Percentiles rank a stretch among this genome's conserved stretches.
phyloP scores from a whole-genome alignment of 2,329 filamentous ascomycete genomes.

The Aspergillus hortae region DNA sequence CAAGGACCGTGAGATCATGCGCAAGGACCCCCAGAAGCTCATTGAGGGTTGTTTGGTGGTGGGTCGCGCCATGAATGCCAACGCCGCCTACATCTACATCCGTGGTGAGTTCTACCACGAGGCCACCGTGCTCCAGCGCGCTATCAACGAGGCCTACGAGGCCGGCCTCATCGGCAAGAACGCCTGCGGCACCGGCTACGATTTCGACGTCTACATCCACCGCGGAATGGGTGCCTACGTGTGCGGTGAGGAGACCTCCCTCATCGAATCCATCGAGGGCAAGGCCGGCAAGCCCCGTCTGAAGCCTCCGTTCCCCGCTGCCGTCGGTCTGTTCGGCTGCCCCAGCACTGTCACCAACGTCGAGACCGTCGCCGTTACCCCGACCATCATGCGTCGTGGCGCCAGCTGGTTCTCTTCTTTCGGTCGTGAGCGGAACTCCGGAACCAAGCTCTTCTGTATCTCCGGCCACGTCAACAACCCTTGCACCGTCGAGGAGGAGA shows the following conservation, averaged over 20 bases:
- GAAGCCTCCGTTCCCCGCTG: conserved; percentile 97
- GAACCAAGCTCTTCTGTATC: conserved; percentile 97
- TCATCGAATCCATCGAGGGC: conserved; percentile 97
- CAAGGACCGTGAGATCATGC: conserved; percentile 99
- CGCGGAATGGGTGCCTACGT: conserved; percentile 97
- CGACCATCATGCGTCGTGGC: conserved; percentile 91
- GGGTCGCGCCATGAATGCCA: conserved; percentile 97
- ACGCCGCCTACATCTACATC: conserved; percentile 98
- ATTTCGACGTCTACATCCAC: conserved; percentile 96
- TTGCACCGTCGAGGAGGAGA: conserved; percentile 96
- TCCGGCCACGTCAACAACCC: conserved; percentile 99
- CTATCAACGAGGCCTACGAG: conserved; percentile 96
- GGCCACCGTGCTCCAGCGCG: conserved; percentile 85
- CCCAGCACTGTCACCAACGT: conserved; percentile 98
- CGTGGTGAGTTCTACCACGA: conserved; percentile 98
- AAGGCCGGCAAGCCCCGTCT: conserved; percentile 98
- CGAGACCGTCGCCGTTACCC: conserved; percentile 91
- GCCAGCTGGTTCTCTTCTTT: conserved; percentile 90
- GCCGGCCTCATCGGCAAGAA: conserved; percentile 97
- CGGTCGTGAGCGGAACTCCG: conserved; percentile 91
- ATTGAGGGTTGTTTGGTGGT: conserved; percentile 95
- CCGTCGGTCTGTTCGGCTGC: conserved; percentile 96
- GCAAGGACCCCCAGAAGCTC: conserved; percentile 99
- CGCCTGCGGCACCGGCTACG: conserved; percentile 92
- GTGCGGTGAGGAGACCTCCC: conserved; percentile 94